A percentile compares a stretch with the other conserved stretches of the same genome.
Conservation (phyloP, 2,329 filamentous ascomycete species). For the Penicillium occitanis region DNA sequence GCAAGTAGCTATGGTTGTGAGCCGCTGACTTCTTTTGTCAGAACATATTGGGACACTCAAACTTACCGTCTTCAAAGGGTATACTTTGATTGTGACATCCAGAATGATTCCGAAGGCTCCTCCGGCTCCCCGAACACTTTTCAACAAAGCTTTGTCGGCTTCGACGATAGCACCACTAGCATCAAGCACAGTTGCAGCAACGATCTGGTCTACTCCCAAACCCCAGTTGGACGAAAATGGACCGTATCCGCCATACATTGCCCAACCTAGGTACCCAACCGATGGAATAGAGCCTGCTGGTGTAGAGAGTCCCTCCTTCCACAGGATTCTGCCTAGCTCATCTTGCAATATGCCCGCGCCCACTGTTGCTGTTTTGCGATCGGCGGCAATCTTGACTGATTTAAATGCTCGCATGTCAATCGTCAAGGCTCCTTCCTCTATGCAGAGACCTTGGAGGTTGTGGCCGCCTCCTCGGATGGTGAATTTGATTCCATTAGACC, state of each 20-base stretch:
- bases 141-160: constrained; percentile 40
- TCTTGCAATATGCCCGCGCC: constrained; percentile 39
- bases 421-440: constrained; percentile 33
- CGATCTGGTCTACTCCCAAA: constrained; percentile 42
- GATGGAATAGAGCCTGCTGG: constrained; percentile 25
- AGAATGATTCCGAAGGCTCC: constrained; percentile 44
- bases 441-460: constrained; percentile 36
- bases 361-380: constrained; percentile 33
- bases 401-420: constrained; percentile 43
- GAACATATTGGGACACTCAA: background rate
- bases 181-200: constrained; percentile 43
- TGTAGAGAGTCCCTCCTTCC: constrained; percentile 33
- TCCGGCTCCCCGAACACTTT: constrained; percentile 43
- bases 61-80: constrained; percentile 25
- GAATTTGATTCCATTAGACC: constrained; percentile 26
- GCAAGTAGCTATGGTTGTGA: constrained; percentile 23
- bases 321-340: constrained; percentile 31
- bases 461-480: constrained; percentile 39
- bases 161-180: constrained; percentile 38
- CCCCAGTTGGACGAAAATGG: constrained; percentile 33
- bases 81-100: constrained; percentile 44
- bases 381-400: constrained; percentile 30
- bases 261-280: constrained; percentile 43
- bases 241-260: constrained; percentile 41
- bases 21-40: constrained; percentile 23